These are phyloP conservation scores for Euphorbia peplus DNA, from an alignment of 345 rosid species.

Conservation along the genomic window DNA sequence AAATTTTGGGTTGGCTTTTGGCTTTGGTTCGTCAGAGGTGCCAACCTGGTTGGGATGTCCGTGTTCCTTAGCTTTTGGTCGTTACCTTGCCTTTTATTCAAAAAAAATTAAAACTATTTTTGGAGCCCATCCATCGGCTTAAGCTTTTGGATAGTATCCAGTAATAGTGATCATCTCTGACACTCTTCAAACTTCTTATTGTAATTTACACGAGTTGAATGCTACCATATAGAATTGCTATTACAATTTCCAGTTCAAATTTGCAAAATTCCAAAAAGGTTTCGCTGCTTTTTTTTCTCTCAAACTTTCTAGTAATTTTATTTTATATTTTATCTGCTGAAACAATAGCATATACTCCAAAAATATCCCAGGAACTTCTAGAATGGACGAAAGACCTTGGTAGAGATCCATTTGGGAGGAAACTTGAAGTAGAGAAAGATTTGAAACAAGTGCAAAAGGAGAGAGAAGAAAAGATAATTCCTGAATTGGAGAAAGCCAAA, in stretches of 20 bases:
- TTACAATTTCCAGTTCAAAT: too few relatives aligned
- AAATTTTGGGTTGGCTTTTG: too few relatives aligned
- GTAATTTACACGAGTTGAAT: not conserved
- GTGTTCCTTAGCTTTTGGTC: too few relatives aligned
- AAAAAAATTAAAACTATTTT: too few relatives aligned
- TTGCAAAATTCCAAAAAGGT: not conserved
- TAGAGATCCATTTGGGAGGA: not conserved
- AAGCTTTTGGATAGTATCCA: too few relatives aligned
- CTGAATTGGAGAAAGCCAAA: not conserved
- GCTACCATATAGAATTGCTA: not conserved
- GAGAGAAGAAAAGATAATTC: not conserved
- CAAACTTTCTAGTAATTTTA: too few relatives aligned
- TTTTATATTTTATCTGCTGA: not conserved
- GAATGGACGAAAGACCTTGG: constrained; percentile 4
- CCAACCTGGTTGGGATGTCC: too few relatives aligned
- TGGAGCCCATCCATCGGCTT: not conserved
- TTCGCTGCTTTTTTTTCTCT: too few relatives aligned
- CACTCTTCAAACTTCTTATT: too few relatives aligned
- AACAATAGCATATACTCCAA: not conserved
- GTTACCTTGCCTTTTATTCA: too few relatives aligned
- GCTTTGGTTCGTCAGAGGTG: too few relatives aligned
- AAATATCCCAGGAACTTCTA: not conserved
- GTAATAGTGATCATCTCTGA: too few relatives aligned
- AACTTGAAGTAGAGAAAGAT: not conserved
- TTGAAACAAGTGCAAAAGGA: not conserved